phyloP scores from a whole-genome alignment of 805 yeast species.

The Saturnispora quitensis region DNA sequence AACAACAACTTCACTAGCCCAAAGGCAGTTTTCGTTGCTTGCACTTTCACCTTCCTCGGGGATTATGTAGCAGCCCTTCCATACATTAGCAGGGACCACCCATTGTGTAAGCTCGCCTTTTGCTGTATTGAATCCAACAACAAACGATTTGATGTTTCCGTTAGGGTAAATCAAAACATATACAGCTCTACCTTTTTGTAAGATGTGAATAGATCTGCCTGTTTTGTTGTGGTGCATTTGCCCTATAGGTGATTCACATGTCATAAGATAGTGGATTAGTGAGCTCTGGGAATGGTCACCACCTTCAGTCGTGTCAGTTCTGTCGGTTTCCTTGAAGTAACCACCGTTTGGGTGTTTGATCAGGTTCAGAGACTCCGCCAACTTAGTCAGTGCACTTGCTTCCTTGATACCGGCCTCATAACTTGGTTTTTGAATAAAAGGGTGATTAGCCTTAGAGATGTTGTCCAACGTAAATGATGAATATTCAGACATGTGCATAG shows the following conservation, averaged over 20 bases:
- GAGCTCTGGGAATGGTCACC: slow-evolving; percentile 28
- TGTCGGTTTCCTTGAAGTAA: slow-evolving; percentile 46
- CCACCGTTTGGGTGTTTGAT: slow-evolving; percentile 49
- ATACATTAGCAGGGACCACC: slow-evolving; percentile 56
- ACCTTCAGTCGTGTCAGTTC: slow-evolving; percentile 24
- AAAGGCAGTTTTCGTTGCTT: slow-evolving; percentile 31
- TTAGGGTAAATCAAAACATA: slow-evolving; percentile 45
- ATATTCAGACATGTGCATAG: slow-evolving; percentile 4
- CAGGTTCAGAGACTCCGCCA: slow-evolving; percentile 31
- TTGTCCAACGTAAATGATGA: slow-evolving; percentile 17
- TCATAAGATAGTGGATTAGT: slow-evolving; percentile 42
- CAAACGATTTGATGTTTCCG: slow-evolving; percentile 39
- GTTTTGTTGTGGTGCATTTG: slow-evolving; percentile 37
- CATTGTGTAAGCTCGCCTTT: slow-evolving; percentile 47
- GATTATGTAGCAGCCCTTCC: slow-evolving; percentile 44
- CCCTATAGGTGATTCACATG: slow-evolving; percentile 43
- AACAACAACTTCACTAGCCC: slow-evolving; percentile 50
- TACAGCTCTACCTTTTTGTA: slow-evolving; percentile 48
- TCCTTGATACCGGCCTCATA: slow-evolving; percentile 16
- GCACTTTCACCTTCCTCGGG: slow-evolving; percentile 26
- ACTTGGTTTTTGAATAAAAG: slow-evolving; percentile 17
- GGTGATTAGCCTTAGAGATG: slow-evolving; percentile 12
- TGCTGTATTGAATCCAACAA: slow-evolving; percentile 41
- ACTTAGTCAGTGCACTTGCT: slow-evolving; percentile 18
- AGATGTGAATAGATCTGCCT: slow-evolving; percentile 46